Percentiles rank a stretch among this genome's conserved stretches.
Evolutionary conservation across 2,329 filamentous ascomycete species (phyloP).

Genomic region (Cucurbitaria berberidis): DNA sequence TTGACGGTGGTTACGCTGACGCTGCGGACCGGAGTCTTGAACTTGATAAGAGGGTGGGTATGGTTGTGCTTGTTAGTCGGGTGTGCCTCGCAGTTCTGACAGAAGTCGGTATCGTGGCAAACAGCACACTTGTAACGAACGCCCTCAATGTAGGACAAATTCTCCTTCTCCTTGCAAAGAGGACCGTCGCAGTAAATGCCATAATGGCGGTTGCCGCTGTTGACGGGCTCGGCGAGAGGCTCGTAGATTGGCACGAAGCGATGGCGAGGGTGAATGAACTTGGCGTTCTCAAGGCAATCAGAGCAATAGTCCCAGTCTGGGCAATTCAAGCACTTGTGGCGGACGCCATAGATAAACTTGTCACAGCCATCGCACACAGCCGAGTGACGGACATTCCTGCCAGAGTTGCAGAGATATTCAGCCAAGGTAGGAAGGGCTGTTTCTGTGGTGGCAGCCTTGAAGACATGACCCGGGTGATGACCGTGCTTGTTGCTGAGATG

Average conservation of each 20-base stretch:
- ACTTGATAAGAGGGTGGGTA: conserved; percentile 96
- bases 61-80: conserved; percentile 86
- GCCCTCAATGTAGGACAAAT: conserved; percentile 72
- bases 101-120: conserved; percentile 94
- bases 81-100: conserved; percentile 87
- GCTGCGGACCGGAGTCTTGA: conserved; percentile 89
- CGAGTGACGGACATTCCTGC: conserved; percentile 80
- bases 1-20: conserved; percentile 85
- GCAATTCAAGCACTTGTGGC: conserved; percentile 96
- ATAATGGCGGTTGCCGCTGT: conserved; percentile 65
- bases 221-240: conserved; percentile 61
- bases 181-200: conserved; percentile 97
- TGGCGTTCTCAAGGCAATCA: conserved; percentile 71
- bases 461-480: conserved; percentile 87
- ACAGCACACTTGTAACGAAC: conserved; percentile 96
- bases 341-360: conserved; percentile 82
- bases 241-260: conserved; percentile 90
- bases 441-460: conserved; percentile 70
- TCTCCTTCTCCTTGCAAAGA: conserved; percentile 70
- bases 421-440: conserved; percentile 64
- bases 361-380: conserved; percentile 96
- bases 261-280: conserved; percentile 77
- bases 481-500: conserved; percentile 79
- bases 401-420: conserved; percentile 72
- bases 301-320: conserved; percentile 97